These are phyloP conservation scores for Kwoniella europaea DNA, from an alignment of 768 basidiomycete species.

Conservation along the genomic window DNA sequence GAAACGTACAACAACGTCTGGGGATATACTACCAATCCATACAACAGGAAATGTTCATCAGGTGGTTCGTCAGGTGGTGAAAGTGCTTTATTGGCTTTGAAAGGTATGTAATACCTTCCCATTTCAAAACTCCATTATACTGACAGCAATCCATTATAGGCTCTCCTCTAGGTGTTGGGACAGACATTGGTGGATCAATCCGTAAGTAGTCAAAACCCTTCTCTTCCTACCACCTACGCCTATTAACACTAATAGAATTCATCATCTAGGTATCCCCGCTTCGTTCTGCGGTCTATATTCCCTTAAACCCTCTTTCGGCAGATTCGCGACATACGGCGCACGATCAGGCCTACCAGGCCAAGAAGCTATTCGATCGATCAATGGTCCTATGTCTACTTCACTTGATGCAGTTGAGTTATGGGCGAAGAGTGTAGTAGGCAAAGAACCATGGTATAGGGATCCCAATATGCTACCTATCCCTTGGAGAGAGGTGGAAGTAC, in stretches of 20 bases:
- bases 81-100: constrained; percentile 72
- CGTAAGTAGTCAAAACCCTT: constrained; percentile 49
- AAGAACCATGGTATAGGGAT: constrained; percentile 38
- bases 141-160: constrained; percentile 3
- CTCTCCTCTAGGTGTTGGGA: constrained; percentile 69
- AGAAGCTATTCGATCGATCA: constrained; percentile 41
- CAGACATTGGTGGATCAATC: constrained; percentile 76
- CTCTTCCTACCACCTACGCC: too few relatives aligned
- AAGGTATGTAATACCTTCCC: constrained; percentile 52
- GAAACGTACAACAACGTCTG: constrained; percentile 81
- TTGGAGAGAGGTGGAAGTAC: constrained; percentile 36
- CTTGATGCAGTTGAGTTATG: constrained; percentile 34
- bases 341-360: constrained; percentile 40
- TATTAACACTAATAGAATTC: too few relatives aligned
- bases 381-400: constrained; percentile 43
- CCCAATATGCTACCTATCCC: constrained; percentile 46
- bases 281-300: constrained; percentile 65
- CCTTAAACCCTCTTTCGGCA: constrained; percentile 46
- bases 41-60: constrained; percentile 70
- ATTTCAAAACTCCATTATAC: background rate
- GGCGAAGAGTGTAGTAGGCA: constrained; percentile 37
- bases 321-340: constrained; percentile 44
- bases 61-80: constrained; percentile 89
- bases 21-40: constrained; percentile 77
- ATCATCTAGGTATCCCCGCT: constrained; percentile 61